Evolutionary conservation across 306 rosid genomes (phyloP), one percentile per base, ranked within the genome.

Genomic region (Inga laurina): DNA sequence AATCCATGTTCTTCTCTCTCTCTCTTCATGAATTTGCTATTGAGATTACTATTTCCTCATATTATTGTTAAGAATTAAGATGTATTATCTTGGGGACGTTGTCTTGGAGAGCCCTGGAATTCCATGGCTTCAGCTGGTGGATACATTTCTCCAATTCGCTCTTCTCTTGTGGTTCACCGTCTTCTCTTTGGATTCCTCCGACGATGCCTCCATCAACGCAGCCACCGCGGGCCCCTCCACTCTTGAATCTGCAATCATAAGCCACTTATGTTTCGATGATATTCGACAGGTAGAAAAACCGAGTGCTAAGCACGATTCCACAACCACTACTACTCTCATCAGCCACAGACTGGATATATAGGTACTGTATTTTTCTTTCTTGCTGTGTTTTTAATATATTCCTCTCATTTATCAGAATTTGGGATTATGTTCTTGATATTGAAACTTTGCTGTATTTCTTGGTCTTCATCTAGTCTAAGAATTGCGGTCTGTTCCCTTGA

Each of bases 71-170:
- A 39, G 1, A 39, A 39, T 39, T 39, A 39, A 39, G 43, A 39
- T 39, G 43, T 5, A 39, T 39, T 39, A 90, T 85, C 90, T 86
- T 81, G 94, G 92, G 56, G 97, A 91, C 44, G 93, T 89, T 19
- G 35, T 95, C 7, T 14, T 79, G 19, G 76, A 83, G 67, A 90
- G 77, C 80, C 81, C 72, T 79, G 82, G 75, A 79, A 75, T 92
- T 65, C 94, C 99, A 72, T 96, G 97, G 97, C 84, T 96, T 79
- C 99, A 94, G 70, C 78, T 92, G 10, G 19, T 94, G 8, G 89
- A 94, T 7, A 71, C 88, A 21, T 21, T 92, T 69, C 96, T 94
- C 59, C 93, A 94, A 72, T 35, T 94, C 43, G 75, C 85, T 22
- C 83, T 90, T 7, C 78, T 94, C 24, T 92, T 76, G 65, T 82